Percentiles rank a stretch among this genome's conserved stretches.
These are phyloP conservation scores for sorghum (Sorghum bicolor) DNA, from an alignment of 176 grass and related monocot genomes.

Conservation along the genomic window DNA sequence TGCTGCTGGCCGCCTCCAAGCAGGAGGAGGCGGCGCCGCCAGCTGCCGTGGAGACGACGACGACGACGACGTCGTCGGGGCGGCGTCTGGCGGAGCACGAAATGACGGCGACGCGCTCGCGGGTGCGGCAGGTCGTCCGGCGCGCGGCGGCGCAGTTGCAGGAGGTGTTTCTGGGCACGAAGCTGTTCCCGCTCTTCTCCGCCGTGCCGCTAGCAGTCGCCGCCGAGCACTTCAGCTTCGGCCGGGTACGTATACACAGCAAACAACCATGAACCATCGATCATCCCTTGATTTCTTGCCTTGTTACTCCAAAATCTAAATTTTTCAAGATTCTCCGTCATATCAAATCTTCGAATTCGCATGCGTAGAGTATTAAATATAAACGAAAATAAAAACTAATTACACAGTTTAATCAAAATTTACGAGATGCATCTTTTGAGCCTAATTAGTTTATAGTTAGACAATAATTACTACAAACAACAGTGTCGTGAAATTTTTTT, in stretches of 20 bases:
- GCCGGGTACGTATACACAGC: conserved; percentile 33
- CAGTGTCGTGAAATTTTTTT: too few relatives aligned
- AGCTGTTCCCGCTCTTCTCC: conserved; percentile 63
- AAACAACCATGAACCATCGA: neutral
- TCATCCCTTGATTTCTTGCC: neutral
- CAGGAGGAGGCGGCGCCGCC: neutral
- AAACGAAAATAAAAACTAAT: too few relatives aligned
- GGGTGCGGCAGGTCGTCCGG: neutral
- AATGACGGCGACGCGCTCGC: neutral
- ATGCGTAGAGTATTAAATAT: too few relatives aligned
- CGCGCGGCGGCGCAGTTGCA: conserved; percentile 35
- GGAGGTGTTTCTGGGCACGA: conserved; percentile 60
- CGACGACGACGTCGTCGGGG: neutral
- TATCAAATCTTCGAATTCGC: too few relatives aligned
- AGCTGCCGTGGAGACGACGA: neutral
- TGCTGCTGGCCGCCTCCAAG: neutral
- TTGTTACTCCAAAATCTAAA: too few relatives aligned
- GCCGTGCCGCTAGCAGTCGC: conserved; percentile 55
- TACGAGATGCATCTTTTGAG: too few relatives aligned
- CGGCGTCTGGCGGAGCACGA: neutral
- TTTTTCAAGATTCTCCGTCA: too few relatives aligned
- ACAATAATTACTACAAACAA: too few relatives aligned
- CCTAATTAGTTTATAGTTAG: too few relatives aligned
- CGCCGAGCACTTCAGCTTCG: conserved; percentile 31
- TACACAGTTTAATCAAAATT: too few relatives aligned